phyloP scores from a whole-genome alignment of 2,329 filamentous ascomycete genomes.

The Ilyonectria destructans region DNA sequence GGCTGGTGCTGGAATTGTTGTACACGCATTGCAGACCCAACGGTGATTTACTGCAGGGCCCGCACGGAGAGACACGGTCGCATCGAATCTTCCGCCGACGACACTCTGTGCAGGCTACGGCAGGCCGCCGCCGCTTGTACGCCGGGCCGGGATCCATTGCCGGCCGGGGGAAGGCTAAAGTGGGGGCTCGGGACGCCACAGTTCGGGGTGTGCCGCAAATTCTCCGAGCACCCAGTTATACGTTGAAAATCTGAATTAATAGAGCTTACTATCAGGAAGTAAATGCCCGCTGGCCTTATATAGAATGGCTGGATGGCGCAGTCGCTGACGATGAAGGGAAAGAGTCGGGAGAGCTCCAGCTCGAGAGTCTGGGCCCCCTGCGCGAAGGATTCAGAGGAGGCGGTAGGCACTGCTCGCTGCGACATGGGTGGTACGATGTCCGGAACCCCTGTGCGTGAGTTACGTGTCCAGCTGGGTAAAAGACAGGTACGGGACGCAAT shows the following conservation, averaged over 20 bases:
- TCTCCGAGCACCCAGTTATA: neutral
- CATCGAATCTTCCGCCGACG: slow-evolving; percentile 39
- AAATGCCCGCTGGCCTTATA: neutral
- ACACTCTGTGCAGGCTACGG: slow-evolving; percentile 38
- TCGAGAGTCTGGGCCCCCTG: neutral
- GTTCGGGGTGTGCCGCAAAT: slow-evolving; percentile 3
- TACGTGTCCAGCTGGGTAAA: neutral
- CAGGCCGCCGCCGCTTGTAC: slow-evolving; percentile 35
- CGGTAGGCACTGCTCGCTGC: neutral
- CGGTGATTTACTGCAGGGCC: slow-evolving; percentile 36
- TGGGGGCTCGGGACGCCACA: neutral
- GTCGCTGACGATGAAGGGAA: neutral
- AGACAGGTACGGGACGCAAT: neutral
- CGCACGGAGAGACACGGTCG: slow-evolving; percentile 35
- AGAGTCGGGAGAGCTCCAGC: neutral
- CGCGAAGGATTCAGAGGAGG: neutral
- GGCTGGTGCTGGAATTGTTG: slow-evolving; percentile 26
- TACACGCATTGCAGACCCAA: slow-evolving; percentile 35
- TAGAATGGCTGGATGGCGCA: neutral
- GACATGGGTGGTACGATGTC: neutral
- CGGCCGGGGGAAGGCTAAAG: neutral
- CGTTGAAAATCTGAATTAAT: neutral
- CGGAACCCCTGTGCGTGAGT: neutral
- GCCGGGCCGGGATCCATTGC: slow-evolving; percentile 37
- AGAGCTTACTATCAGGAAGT: neutral